phyloP scores from a whole-genome alignment of 1,284 basidiomycete species.

The Pterula multifida region DNA sequence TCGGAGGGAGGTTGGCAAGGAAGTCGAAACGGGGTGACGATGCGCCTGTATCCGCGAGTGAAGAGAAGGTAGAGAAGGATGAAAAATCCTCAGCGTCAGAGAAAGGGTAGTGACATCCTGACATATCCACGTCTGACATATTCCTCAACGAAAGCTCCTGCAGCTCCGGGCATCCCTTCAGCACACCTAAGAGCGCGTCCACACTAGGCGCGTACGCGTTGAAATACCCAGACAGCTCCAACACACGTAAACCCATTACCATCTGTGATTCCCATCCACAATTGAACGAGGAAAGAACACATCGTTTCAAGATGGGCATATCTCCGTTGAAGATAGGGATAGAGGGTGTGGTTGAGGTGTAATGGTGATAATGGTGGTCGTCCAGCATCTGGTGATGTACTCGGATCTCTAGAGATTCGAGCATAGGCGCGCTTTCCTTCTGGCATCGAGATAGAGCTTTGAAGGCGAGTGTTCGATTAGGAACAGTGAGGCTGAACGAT shows the following conservation, averaged over 20 bases:
- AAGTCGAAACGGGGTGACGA: slow-evolving; percentile 17
- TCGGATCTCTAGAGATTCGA: slow-evolving; percentile 56
- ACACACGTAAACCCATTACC: slow-evolving; percentile 45
- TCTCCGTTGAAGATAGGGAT: slow-evolving; percentile 59
- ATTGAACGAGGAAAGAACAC: slow-evolving; percentile 67
- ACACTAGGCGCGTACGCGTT: slow-evolving; percentile 60
- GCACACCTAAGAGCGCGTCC: slow-evolving; percentile 46
- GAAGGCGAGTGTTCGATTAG: slow-evolving; percentile 62
- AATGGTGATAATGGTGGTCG: slow-evolving; percentile 32
- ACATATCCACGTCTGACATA: slow-evolving; percentile 59
- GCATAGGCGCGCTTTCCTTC: slow-evolving; percentile 55
- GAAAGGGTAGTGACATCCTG: slow-evolving; percentile 23
- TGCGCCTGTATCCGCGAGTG: no score
- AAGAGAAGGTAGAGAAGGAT: neutral
- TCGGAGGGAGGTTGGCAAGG: slow-evolving; percentile 21
- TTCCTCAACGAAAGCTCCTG: slow-evolving; percentile 67
- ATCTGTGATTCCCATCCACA: slow-evolving; percentile 61
- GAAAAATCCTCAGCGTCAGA: slow-evolving; percentile 17
- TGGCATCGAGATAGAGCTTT: slow-evolving; percentile 59
- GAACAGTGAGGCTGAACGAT: slow-evolving; percentile 59
- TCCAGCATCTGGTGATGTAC: slow-evolving; percentile 67
- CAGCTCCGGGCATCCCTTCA: slow-evolving; percentile 57
- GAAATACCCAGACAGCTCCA: slow-evolving; percentile 69
- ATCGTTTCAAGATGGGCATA: slow-evolving; percentile 52
- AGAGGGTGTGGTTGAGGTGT: slow-evolving; percentile 21